Evolutionary conservation across 1,284 basidiomycete species (phyloP), one percentile per base, ranked within the genome.

Genomic region (Trametes polyzona): DNA sequence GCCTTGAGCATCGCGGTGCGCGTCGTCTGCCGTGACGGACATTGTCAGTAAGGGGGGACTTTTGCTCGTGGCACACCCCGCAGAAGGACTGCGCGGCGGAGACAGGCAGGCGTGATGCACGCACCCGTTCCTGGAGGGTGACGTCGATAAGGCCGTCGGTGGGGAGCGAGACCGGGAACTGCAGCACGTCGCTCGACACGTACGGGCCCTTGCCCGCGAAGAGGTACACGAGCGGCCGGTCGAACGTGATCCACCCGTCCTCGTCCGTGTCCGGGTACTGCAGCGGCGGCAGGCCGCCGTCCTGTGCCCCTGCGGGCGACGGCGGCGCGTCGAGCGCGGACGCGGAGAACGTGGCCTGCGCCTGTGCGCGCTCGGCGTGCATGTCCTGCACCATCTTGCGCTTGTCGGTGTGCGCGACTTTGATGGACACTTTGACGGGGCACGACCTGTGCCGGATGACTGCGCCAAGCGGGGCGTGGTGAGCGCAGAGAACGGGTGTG

Each of bases 111-210:
- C 8, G 29, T 30, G 47, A 33, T 4, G 30, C 9, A 63, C 78
- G 49, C 62, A 91, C 92, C 52, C 80, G 65, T 51, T 83, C 82
- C 74, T 95, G 88, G 17, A 87, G 76, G 33, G 84, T 83, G 19
- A 96, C 73, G 68, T 97, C 94, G 52, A 96, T 84, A 35, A 88
- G 70, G 0, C 94, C 95, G 67, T 94, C 89, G 47, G 90, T 86
- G 0, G 90, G 85, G 35, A 86, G 73, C 1, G 92, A 87, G 3
- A 92, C 86, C 0, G 94, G 94, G 72, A 95, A 96, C 51, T 94
- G 88, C 87, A 95, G 91, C 37, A 93, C 76, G 69, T 94, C 90
- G 47, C 88, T 29, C 8, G 55, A 59, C 73, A 83, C 84, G 69
- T 82, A 90, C 3, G 88, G 88, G 6, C 86, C 87, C 69, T 90